Conservation (phyloP, 345 rosid genomes). For the Psidium friedrichsthalianum region DNA sequence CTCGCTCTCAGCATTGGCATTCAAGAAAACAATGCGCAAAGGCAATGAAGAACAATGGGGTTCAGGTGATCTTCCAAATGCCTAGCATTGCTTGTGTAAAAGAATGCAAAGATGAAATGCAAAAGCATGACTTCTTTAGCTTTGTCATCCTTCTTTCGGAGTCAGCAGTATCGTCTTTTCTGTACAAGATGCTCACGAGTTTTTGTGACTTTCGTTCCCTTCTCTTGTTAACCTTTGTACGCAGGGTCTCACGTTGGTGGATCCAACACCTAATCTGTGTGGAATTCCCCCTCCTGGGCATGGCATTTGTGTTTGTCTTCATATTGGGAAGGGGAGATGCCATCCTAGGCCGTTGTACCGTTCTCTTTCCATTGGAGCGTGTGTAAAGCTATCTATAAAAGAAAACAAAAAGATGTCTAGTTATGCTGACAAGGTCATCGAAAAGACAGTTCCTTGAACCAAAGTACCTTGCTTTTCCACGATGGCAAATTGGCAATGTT, state of each 20-base stretch:
- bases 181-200: neutral
- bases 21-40: neutral
- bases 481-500: neutral
- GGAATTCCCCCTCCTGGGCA: neutral
- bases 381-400: neutral
- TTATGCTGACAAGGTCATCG: neutral
- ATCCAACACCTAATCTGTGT: neutral
- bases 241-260: neutral
- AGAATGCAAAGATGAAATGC: neutral
- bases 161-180: neutral
- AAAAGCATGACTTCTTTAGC: neutral
- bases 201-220: neutral
- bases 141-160: neutral
- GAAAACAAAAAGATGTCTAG: neutral
- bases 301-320: neutral
- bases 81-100: neutral
- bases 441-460: neutral
- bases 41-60: neutral
- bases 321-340: neutral
- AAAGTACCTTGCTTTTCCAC: neutral
- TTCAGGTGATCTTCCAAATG: neutral
- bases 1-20: neutral
- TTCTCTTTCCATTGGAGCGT: neutral
- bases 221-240: neutral
- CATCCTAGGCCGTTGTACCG: neutral